Evolutionary conservation across 441 rosid species (phyloP), one percentile per base, ranked within the genome.

Genomic region (Pelargonium cotyledonis): DNA sequence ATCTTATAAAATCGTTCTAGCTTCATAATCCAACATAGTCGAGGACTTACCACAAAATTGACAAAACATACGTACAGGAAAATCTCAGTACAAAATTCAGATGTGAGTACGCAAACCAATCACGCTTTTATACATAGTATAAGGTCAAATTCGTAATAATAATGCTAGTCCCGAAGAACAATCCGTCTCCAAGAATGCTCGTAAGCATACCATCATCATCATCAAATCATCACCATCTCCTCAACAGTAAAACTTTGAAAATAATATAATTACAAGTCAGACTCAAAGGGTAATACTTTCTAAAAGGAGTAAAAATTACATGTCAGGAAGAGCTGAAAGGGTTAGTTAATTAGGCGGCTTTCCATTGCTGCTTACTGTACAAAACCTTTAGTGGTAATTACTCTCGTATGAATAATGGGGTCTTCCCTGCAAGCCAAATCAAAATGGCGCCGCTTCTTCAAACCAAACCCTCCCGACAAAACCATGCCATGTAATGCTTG

Each of bases 401-500:
- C 70, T 72, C 62, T 63, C 26, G 53, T 65, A 67, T 66, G 47
- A 41, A 63, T 12, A 15, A 23, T 35, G 66, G 76, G 70, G 7
- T 67, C 65, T 65, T 63, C 38, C 77, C 68, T 14, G 12, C 60
- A 67, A 51, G 46, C 47, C 66, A 65, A 70, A 58, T 60, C 15
- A 49, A 69, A 44, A 65, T 14, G 65, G 69, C 67, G 43, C 64
- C 75, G 58, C 71, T 18, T 53, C 65, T 21, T 47, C 66, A 46
- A 51, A 70, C 78, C 72, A 26, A 78, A 80, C 87, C 89, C 83
- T 78, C 76, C 61, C 70, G 38, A 68, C 83, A 67, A 69, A 78
- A 73, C 81, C 87, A 73, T 68, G 55, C 79, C 82, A 81, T 78
- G 89, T 80, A 89, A 84, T 78, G 77, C 65, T 74, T 78, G 77